These are phyloP conservation scores for Dryas integrifolia DNA, from an alignment of 331 rosid genomes.

Conservation along the genomic window DNA sequence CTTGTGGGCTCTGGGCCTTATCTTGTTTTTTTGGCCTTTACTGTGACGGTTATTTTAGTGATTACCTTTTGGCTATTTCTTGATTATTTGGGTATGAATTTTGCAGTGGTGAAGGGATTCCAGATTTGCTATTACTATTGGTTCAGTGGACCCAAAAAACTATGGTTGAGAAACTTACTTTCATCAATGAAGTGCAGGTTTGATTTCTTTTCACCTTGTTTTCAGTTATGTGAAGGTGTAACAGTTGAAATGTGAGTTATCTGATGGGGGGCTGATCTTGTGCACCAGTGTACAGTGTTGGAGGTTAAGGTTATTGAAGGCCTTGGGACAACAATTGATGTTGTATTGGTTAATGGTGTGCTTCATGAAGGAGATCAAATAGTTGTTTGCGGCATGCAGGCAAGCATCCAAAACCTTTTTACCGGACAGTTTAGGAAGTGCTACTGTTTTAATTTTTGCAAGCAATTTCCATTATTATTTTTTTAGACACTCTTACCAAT, in stretches of 20 bases:
- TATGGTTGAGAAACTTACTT: constrained; percentile 84
- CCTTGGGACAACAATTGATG: constrained; percentile 96
- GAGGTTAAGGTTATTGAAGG: constrained; percentile 98
- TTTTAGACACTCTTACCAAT: neutral
- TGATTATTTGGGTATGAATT: constrained; percentile 34
- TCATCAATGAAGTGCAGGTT: constrained; percentile 91
- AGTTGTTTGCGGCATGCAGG: constrained; percentile 98
- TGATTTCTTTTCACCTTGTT: constrained; percentile 25
- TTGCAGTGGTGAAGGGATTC: constrained; percentile 91
- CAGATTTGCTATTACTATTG: constrained; percentile 75
- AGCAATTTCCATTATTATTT: neutral
- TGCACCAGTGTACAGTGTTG: constrained; percentile 82
- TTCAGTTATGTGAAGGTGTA: constrained; percentile 21
- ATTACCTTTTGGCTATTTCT: neutral
- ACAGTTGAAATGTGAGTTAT: constrained; percentile 25
- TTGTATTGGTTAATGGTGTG: constrained; percentile 86
- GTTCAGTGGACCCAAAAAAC: constrained; percentile 91
- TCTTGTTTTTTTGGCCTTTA: constrained; percentile 20
- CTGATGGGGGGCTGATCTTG: constrained; percentile 36
- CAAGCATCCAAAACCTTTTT: constrained; percentile 33
- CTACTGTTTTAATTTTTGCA: constrained; percentile 8
- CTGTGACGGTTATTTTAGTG: neutral
- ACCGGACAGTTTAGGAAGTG: neutral
- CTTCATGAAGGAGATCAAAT: constrained; percentile 99
- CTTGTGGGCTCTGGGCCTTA: constrained; percentile 11